Base-by-base conservation (phyloP, 2,329 filamentous ascomycete species). In the Cytospora piceae region DNA sequence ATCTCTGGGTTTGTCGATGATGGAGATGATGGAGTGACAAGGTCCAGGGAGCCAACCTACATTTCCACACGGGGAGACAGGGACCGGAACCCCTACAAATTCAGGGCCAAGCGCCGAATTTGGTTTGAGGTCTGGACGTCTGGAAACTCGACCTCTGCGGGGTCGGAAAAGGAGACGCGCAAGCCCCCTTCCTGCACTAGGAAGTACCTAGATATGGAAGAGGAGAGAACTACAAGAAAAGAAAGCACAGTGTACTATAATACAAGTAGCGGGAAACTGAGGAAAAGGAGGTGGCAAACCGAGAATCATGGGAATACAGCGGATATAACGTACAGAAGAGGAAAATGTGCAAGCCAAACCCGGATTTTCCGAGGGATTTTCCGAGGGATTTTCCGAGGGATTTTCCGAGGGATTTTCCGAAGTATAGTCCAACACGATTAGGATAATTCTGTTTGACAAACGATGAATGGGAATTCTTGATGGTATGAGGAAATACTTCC, bases 31-130 rank as follows among this genome's bases (percentile, higher is more conserved):
- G 39, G 39, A n/a, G 22, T 31, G 61, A 52, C 61, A 63, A 51
- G 61, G 61, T 52, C 39, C 56, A 46, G 61, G 61, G 39, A 57
- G 61, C 60, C 60, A 57, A 51, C 53, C 56, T 7, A 20, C 46
- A 49, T 49, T 37, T n/a, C 46, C 46, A 49, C 46, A 49, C 42
- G 42, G 42, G 42, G n/a, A n/a, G 22, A n/a, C 42, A 49, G 20
- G 42, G 32, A 9, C 32, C 12, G 32, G 42, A 49, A 49, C 22
- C 42, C 42, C 42, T 49, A 49, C 42, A 37, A 22, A n/a, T 31
- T 15, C 14, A 51, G 53, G 39, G 61, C 53, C 61, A 57, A 57
- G 61, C 53, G 39, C 31, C 42, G 11, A 27, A 51, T 57, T 14
- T 46, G 53, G 51, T n/a, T n/a, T n/a, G 32, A 2, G 32, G 32